These are phyloP conservation scores for Fraxinus americana DNA, from an alignment of 257 asterid genomes.

Conservation along the genomic window DNA sequence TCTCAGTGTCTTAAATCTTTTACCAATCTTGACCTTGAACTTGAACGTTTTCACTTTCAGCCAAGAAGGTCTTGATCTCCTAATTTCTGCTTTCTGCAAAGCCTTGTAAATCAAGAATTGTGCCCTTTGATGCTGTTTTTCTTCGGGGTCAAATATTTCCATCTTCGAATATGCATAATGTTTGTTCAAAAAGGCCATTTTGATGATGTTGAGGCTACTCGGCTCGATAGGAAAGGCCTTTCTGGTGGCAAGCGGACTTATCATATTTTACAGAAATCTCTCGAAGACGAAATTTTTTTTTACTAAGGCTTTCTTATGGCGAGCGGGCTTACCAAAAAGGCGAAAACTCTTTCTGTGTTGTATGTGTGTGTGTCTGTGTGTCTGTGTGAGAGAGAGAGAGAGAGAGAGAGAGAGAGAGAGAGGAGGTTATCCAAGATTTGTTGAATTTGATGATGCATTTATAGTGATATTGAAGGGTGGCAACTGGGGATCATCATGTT, in stretches of 20 bases:
- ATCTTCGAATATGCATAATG: constrained; percentile 48
- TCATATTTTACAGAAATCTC: too few species aligned
- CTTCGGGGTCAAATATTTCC: constrained; percentile 52
- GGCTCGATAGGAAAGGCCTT: background rate
- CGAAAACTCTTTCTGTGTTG: background rate
- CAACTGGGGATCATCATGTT: constrained; percentile 10
- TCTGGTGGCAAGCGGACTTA: background rate
- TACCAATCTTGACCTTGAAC: constrained; percentile 57
- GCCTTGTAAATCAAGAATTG: constrained; percentile 62
- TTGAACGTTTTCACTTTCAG: constrained; percentile 40
- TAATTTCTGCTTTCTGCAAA: constrained; percentile 43
- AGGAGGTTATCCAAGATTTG: background rate
- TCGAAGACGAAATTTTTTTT: too few species aligned
- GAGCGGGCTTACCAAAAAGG: background rate
- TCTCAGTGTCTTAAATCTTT: constrained; percentile 39
- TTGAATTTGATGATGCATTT: constrained; percentile 28
- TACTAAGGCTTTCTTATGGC: background rate
- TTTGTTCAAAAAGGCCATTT: constrained; percentile 33
- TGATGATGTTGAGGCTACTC: background rate
- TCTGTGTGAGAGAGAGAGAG: too few species aligned
- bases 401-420: background rate
- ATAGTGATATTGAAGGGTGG: constrained; percentile 24
- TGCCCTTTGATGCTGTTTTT: constrained; percentile 46
- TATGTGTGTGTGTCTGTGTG: too few species aligned
- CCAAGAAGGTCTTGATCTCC: constrained; percentile 41